These are phyloP conservation scores for Epichloe baconii DNA, from an alignment of 2,329 filamentous ascomycete genomes.

Conservation along the genomic window DNA sequence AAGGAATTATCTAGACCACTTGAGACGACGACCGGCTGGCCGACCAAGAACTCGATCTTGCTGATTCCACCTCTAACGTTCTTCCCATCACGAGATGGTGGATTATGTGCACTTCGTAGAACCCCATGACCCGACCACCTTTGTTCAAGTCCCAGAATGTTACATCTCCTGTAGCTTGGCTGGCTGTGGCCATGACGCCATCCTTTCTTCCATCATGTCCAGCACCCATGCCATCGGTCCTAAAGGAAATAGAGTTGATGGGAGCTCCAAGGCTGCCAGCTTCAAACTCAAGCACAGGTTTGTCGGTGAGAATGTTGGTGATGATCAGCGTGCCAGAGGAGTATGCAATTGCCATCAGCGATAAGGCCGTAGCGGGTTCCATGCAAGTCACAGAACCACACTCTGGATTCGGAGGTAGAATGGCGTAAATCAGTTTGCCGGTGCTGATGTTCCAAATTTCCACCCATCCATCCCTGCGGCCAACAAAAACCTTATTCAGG, in stretches of 20 bases:
- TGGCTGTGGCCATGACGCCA: slow-evolving; percentile 90
- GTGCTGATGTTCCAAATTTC: slow-evolving; percentile 98
- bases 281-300: slow-evolving; percentile 54
- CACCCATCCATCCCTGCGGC: slow-evolving; percentile 72
- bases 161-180: slow-evolving; percentile 67
- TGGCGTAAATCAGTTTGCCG: slow-evolving; percentile 79
- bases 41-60: slow-evolving; percentile 77
- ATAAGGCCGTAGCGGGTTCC: slow-evolving; percentile 71
- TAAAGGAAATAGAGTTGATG: slow-evolving; percentile 76
- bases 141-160: slow-evolving; percentile 94
- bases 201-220: slow-evolving; percentile 74
- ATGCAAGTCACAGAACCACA: slow-evolving; percentile 78
- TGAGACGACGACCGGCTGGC: slow-evolving; percentile 80
- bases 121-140: slow-evolving; percentile 73
- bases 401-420: slow-evolving; percentile 59
- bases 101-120: slow-evolving; percentile 76
- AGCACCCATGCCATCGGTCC: slow-evolving; percentile 77
- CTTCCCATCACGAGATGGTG: slow-evolving; percentile 42
- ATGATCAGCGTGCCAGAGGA: slow-evolving; percentile 65
- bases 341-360: slow-evolving; percentile 79
- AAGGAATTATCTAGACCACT: slow-evolving; percentile 88
- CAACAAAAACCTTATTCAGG: slow-evolving; percentile 90
- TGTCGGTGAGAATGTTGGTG: slow-evolving; percentile 70
- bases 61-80: slow-evolving; percentile 65
- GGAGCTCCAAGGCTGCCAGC: slow-evolving; percentile 50